These are phyloP conservation scores for Dimargaris verticillata DNA, from an alignment of 192 early-diverging fungal genomes.

Conservation along the genomic window DNA sequence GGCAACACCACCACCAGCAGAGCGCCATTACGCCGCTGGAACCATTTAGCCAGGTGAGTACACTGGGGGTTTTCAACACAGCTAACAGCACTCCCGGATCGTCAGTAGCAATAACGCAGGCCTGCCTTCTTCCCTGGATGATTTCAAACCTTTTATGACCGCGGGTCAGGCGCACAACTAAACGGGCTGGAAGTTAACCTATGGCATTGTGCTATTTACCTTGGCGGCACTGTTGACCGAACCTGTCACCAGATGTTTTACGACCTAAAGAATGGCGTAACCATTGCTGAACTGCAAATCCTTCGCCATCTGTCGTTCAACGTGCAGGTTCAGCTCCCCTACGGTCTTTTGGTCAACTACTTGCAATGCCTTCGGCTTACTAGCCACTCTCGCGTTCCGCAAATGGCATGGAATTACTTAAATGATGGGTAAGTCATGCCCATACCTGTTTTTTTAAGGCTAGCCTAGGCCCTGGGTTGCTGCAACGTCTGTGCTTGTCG, in stretches of 20 bases:
- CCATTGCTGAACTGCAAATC: conserved; percentile 76
- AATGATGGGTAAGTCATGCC: conserved; percentile 56
- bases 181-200: too few relatives aligned
- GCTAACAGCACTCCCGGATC: too few relatives aligned
- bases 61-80: too few relatives aligned
- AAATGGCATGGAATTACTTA: conserved; percentile 83
- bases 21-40: conserved; percentile 32
- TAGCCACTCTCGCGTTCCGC: conserved; percentile 56
- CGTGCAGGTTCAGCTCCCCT: conserved; percentile 92
- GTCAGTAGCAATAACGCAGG: too few relatives aligned
- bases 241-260: conserved; percentile 34
- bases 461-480: too few relatives aligned
- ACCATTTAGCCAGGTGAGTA: conserved; percentile 32
- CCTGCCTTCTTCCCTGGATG: too few relatives aligned
- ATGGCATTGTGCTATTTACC: too few relatives aligned
- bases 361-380: conserved; percentile 61
- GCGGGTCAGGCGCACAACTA: too few relatives aligned
- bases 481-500: too few relatives aligned
- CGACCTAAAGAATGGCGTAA: conserved; percentile 63
- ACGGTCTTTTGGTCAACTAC: conserved; percentile 89
- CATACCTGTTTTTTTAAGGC: too few relatives aligned
- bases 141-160: too few relatives aligned
- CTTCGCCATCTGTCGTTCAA: conserved; percentile 81
- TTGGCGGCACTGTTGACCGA: too few relatives aligned
- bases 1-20: conserved; percentile 14